These are phyloP conservation scores for Torrubiellomyces zombiae DNA, from an alignment of 2,329 filamentous ascomycete species.

Conservation along the genomic window DNA sequence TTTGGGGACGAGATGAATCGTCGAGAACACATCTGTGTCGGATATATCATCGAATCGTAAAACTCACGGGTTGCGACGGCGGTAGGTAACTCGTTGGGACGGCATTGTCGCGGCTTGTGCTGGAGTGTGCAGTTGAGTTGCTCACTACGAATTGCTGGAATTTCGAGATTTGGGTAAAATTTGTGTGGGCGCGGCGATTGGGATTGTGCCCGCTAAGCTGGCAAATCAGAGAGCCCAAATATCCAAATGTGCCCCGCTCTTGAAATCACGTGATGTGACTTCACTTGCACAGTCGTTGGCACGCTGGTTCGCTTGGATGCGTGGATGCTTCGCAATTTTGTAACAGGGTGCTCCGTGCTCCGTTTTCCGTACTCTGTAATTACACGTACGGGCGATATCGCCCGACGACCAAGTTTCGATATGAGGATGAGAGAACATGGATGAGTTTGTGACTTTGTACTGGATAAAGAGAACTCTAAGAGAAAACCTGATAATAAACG, in stretches of 20 bases:
- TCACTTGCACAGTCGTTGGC: no score
- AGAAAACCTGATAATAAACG: no score
- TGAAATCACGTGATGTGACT: conserved; percentile 3
- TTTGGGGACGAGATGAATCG: conserved; percentile 1
- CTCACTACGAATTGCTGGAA: conserved; percentile 19
- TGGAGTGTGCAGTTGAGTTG: conserved; percentile 19
- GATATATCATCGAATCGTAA: conserved; percentile 3
- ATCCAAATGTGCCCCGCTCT: conserved; percentile 1
- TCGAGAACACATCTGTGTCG: no score
- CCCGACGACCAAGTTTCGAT: no score
- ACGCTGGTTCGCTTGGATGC: no score
- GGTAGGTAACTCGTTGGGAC: conserved; percentile 47
- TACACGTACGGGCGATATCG: no score
- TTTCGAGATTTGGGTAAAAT: conserved; percentile 26
- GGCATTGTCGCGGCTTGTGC: conserved; percentile 37
- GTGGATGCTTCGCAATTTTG: no score
- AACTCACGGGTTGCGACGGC: conserved; percentile 67
- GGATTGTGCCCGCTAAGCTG: conserved; percentile 20
- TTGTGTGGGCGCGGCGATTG: conserved; percentile 23
- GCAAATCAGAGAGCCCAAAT: conserved; percentile 17
- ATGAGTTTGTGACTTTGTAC: no score
- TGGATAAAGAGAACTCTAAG: no score
- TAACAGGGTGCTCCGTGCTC: no score
- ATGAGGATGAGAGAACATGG: no score
- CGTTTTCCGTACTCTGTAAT: no score